phyloP scores from a whole-genome alignment of 1,139 yeast species.

The Petasospora fabianii region DNA sequence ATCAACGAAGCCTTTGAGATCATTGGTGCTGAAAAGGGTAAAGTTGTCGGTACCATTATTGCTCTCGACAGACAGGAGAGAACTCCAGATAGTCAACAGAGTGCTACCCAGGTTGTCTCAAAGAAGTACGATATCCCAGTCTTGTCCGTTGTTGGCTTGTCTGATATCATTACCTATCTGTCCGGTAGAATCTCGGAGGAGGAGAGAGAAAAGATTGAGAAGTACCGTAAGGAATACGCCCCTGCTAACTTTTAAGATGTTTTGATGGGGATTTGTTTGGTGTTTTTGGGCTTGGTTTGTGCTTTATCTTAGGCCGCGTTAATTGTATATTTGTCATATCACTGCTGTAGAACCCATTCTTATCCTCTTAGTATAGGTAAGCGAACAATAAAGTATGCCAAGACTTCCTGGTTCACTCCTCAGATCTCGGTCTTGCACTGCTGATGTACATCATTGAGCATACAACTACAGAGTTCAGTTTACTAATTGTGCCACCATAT shows the following conservation, averaged over 20 bases:
- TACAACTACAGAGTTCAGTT: no score
- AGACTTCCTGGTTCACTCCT: no score
- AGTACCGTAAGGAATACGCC: constrained; percentile 48
- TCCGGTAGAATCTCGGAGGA: constrained; percentile 50
- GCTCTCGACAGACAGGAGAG: constrained; percentile 95
- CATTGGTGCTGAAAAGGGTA: constrained; percentile 66
- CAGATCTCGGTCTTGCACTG: no score
- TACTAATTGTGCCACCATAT: no score
- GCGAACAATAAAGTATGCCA: no score
- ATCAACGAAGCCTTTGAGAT: constrained; percentile 89
- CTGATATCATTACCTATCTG: constrained; percentile 68
- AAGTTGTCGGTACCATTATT: constrained; percentile 78
- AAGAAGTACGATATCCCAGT: constrained; percentile 78
- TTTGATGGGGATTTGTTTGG: no score
- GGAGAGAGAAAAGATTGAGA: constrained; percentile 52
- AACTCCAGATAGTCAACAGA: constrained; percentile 59
- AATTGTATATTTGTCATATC: no score
- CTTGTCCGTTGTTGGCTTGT: constrained; percentile 69
- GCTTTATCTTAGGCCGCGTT: no score
- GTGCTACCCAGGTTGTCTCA: constrained; percentile 81
- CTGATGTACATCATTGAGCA: no score
- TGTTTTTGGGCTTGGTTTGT: no score
- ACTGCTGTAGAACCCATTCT: no score
- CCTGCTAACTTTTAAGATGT: constrained; percentile 22
- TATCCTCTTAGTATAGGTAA: no score